Conservation (phyloP, 2,329 filamentous ascomycete genomes). For the Pseudogymnoascus sp. region DNA sequence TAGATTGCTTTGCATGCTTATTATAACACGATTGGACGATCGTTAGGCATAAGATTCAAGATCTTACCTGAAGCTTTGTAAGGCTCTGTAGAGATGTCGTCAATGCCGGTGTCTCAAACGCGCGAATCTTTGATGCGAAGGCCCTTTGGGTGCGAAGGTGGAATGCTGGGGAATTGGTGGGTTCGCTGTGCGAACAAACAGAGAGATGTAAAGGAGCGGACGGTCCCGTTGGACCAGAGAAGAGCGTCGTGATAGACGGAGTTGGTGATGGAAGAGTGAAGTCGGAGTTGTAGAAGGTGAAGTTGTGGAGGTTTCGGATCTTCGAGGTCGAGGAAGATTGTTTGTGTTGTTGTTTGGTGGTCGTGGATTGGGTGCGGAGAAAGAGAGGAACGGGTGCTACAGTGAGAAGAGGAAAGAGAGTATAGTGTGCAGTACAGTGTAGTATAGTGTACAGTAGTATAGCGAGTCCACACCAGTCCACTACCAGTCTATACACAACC, state of each 20-base stretch:
- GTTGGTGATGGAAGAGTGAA: neutral
- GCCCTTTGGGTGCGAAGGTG: neutral
- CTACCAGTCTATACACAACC: neutral
- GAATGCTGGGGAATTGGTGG: neutral
- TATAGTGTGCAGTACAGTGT: neutral
- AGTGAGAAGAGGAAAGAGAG: neutral
- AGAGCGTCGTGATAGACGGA: neutral
- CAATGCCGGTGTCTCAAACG: conserved; percentile 5
- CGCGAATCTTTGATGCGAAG: conserved; percentile 8
- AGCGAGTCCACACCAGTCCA: neutral
- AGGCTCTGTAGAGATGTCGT: neutral
- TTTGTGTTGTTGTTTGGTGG: conserved; percentile 8
- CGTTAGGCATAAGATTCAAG: neutral
- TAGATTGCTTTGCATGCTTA: conserved; percentile 2
- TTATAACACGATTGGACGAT: neutral
- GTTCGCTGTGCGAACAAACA: conserved; percentile 2
- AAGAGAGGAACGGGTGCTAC: neutral
- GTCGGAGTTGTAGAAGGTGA: neutral
- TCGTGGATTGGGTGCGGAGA: conserved; percentile 7
- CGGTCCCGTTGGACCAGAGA: conserved; percentile 10
- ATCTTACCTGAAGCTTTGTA: neutral
- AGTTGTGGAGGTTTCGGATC: neutral
- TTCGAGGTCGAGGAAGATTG: conserved; percentile 6
- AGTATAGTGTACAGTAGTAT: neutral
- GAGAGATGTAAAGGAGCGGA: conserved; percentile 9